Evolutionary conservation across 257 asterid genomes (phyloP), one percentile per base, ranked within the genome.

Genomic region (Cynanchum wilfordii): DNA sequence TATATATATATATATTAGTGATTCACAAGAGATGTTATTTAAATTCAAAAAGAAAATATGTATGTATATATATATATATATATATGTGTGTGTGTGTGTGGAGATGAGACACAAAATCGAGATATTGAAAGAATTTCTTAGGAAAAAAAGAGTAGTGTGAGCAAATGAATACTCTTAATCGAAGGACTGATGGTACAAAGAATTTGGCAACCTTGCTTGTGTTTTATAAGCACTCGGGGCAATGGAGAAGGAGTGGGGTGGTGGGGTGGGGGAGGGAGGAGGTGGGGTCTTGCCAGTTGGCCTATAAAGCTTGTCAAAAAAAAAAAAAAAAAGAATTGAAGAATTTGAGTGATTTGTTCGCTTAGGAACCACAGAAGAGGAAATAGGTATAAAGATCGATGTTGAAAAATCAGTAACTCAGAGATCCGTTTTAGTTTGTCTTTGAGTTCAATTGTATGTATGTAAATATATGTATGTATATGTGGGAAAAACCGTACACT

Each of bases 361-460:
- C 68, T 74, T 66, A 68, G 82, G 90, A 84, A 80, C 95, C 96
- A 87, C 91, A 88, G 72, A 73, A 80, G 36, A 70, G 76, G 5
- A 78, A 65, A 42, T 42, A 42, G 47, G 47, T 79, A 73, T 66
- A 68, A 78, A 44, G 58, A 64, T 65, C 65, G 19, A 67, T 19
- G 47, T 47, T 45, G 58, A 60, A 55, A 76, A 73, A 80, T 73
- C 70, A 52, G 70, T 72, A 76, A 69, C 73, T 59, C 59, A 75
- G 22, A 69, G 33, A 29, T 52, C 25, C 66, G 42, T 68, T 68
- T 6, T 47, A 25, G 22, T 25, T 56, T 16, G 36, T 38, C 69
- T 36, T 3, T 59, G 58, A 63, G 36, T 0, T 66, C 47, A 42
- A 38, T 38, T 5, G 8, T 38, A 38, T 38, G 44, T 38, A 5